A percentile compares a stretch with the other conserved stretches of the same genome.
Conservation (phyloP, 306 rosid species). For the Lathyrus sativus region DNA sequence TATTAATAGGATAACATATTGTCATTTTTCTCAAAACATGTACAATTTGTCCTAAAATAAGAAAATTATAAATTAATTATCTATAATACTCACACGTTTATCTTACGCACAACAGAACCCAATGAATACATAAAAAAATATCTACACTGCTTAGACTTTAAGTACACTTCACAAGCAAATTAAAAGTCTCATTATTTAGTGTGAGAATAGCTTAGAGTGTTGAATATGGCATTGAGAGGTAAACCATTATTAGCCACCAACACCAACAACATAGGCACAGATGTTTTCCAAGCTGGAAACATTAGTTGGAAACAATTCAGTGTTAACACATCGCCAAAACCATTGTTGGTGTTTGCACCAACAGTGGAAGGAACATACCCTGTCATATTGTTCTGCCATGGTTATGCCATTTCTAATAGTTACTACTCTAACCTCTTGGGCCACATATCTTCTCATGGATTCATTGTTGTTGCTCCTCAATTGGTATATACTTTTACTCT, state of each 20-base stretch:
- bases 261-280: background rate
- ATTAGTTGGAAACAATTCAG: conserved; percentile 10
- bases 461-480: conserved; percentile 63
- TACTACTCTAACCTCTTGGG: conserved; percentile 50
- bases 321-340: conserved; percentile 49
- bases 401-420: conserved; percentile 47
- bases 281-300: conserved; percentile 48
- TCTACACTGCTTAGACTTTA: conserved; percentile 1
- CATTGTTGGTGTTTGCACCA: conserved; percentile 57
- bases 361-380: conserved; percentile 44
- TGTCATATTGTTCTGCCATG: conserved; percentile 59
- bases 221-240: background rate
- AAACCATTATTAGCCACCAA: background rate
- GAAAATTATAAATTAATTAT: too few species aligned
- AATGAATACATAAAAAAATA: background rate
- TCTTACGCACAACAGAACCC: background rate
- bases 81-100: background rate
- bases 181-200: conserved; percentile 1
- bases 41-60: too few species aligned
- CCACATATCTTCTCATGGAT: conserved; percentile 65
- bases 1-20: too few species aligned
- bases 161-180: background rate
- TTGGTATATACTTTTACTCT: conserved; percentile 30
- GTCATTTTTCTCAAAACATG: too few species aligned
- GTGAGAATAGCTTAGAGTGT: background rate